Evolutionary conservation across 805 yeast species (phyloP), one percentile per base, ranked within the genome.

Genomic region (Wickerhamomyces canadensis): DNA sequence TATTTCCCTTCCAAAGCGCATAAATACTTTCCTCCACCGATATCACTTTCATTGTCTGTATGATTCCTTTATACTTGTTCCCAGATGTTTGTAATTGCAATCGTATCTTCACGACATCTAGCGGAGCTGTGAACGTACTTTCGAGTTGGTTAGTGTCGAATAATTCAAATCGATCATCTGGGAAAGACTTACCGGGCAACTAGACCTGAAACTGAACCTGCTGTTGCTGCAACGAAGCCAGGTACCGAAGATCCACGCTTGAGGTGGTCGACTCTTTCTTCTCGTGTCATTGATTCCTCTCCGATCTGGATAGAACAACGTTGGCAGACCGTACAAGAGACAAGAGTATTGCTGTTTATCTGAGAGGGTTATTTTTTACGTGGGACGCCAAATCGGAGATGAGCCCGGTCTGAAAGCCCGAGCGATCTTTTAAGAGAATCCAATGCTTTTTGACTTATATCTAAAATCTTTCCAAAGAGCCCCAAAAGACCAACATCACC

Each of bases 1-100:
- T 70, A 55, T 93, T 93, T 0, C 98, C 98, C 57, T 88, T 89
- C 98, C 98, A 93, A n/a, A 91, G 66, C 0, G 87, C 91, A 4
- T 58, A 42, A 0, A 80, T 29, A 1, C 95, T 95, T 58, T 91
- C 98, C 24, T 75, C 67, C 15, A 57, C 54, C 1, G 71, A 44
- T 2, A 87, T 70, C 2, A 64, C 57, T 12, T 42, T 44, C 33
- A 76, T 55, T 0, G 80, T 65, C 15, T 55, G 38, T 4, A 49
- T 23, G 3, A 67, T 53, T 3, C 74, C 70, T 10, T 48, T 44
- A 43, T 68, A 66, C 36, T 57, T 56, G 21, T 43, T 18, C 2
- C 51, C 49, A 6, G 47, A 36, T 0, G 64, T 61, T 42, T 74
- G 79, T 3, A 85, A 62, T 54, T 85, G 95, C 26, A 83, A 64